Percentiles rank a stretch among this genome's conserved stretches.
Conservation (phyloP, 208 protist genomes). For the Herpetomonas tarakana region DNA sequence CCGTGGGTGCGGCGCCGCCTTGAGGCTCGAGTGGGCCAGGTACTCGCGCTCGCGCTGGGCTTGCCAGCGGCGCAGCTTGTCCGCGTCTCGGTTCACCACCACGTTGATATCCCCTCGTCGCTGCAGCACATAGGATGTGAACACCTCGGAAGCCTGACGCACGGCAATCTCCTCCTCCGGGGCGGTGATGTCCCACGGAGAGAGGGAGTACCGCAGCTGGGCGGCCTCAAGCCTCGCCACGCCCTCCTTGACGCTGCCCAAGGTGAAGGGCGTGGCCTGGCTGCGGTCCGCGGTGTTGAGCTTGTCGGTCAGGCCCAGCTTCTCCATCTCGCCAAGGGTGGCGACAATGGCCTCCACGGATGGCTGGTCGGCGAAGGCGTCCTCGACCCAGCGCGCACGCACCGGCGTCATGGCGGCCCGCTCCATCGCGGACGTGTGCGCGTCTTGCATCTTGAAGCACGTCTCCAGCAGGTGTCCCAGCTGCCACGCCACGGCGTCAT, state of each 20-base stretch:
- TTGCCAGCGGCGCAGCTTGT: slow-evolving; percentile 61
- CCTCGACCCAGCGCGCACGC: slow-evolving; percentile 86
- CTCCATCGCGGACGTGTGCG: slow-evolving; percentile 84
- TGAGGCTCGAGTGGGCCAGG: slow-evolving; percentile 43
- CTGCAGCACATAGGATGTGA: slow-evolving; percentile 84
- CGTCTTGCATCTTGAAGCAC: slow-evolving; percentile 83
- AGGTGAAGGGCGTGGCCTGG: slow-evolving; percentile 68
- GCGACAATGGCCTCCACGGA: slow-evolving; percentile 71
- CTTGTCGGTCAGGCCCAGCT: slow-evolving; percentile 44
- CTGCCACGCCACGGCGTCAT: slow-evolving; percentile 91
- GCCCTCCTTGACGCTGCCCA: slow-evolving; percentile 58
- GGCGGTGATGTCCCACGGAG: slow-evolving; percentile 78
- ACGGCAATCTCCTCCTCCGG: slow-evolving; percentile 74
- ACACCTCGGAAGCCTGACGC: slow-evolving; percentile 70
- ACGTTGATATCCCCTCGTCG: slow-evolving; percentile 48
- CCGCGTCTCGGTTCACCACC: slow-evolving; percentile 52
- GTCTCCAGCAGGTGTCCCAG: slow-evolving; percentile 85
- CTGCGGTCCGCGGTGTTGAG: slow-evolving; percentile 71
- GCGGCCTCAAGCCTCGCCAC: slow-evolving; percentile 43
- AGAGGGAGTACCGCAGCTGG: slow-evolving; percentile 74
- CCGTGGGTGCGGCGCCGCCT: slow-evolving; percentile 53
- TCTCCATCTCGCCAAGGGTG: slow-evolving; percentile 79
- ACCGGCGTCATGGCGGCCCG: slow-evolving; percentile 73
- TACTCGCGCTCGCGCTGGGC: slow-evolving; percentile 81
- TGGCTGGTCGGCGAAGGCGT: slow-evolving; percentile 87